Evolutionary conservation across 345 rosid genomes (phyloP).

Genomic region (Gossypium bickii): DNA sequence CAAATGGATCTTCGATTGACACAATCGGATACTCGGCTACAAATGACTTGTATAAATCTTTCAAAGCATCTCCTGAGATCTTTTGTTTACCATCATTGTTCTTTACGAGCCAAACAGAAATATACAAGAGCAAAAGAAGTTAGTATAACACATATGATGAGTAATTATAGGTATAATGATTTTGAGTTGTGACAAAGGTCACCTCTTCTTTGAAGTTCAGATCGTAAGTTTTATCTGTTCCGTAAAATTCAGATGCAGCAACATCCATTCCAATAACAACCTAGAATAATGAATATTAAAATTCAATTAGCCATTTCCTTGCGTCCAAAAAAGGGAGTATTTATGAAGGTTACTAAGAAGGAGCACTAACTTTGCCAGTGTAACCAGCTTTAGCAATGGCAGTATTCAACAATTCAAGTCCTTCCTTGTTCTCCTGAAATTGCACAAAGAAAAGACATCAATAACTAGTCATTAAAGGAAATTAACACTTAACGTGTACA

Average conservation of each 20-base stretch:
- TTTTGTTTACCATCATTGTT: constrained; percentile 79
- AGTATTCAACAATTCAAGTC: constrained; percentile 85
- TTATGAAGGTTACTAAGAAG: background rate
- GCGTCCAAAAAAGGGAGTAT: background rate
- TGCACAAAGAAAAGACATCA: background rate
- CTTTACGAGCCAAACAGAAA: constrained; percentile 32
- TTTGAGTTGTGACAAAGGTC: constrained; percentile 6
- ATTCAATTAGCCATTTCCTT: background rate
- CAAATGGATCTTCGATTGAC: constrained; percentile 96
- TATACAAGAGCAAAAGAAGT: background rate
- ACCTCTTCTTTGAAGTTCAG: constrained; percentile 88
- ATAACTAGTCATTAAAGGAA: constrained; percentile 7
- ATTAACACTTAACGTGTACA: too few species aligned
- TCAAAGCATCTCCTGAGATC: constrained; percentile 82
- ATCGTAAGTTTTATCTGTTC: constrained; percentile 72
- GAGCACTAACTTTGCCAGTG: constrained; percentile 64
- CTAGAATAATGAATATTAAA: constrained; percentile 32
- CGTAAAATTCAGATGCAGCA: constrained; percentile 95
- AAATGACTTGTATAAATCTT: constrained; percentile 86
- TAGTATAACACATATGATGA: background rate
- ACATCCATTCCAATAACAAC: constrained; percentile 99
- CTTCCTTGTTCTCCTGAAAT: constrained; percentile 93
- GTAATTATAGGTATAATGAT: background rate
- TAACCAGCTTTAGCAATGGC: constrained; percentile 96
- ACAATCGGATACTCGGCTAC: constrained; percentile 84